Evolutionary conservation across 2,329 filamentous ascomycete genomes (phyloP).

Genomic region (Massarina eburnea): DNA sequence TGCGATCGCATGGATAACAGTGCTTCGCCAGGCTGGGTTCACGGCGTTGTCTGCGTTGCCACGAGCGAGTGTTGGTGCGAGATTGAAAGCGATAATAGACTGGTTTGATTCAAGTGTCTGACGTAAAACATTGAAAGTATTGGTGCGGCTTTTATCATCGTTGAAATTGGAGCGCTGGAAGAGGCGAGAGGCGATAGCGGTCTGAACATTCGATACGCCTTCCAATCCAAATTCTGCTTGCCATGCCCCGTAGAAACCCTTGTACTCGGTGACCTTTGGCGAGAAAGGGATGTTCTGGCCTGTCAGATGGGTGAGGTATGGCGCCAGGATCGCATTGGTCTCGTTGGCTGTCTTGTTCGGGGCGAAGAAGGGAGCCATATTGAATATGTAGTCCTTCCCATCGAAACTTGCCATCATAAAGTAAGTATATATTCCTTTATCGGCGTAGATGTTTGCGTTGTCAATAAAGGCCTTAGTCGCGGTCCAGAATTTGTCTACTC

Average conservation of each 20-base stretch:
- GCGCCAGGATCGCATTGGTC: constrained; percentile 14
- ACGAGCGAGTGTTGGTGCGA: constrained; percentile 20
- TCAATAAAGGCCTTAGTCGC: constrained; percentile 19
- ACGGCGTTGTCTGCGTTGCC: constrained; percentile 27
- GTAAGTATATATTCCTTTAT: constrained; percentile 22
- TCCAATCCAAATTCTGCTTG: constrained; percentile 32
- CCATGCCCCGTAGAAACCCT: constrained; percentile 29
- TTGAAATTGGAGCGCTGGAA: constrained; percentile 30
- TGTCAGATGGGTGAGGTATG: constrained; percentile 16
- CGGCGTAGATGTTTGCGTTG: constrained; percentile 12
- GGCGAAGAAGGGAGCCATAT: constrained; percentile 25
- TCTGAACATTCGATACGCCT: constrained; percentile 13
- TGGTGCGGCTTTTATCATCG: constrained; percentile 24
- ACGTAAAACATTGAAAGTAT: constrained; percentile 26
- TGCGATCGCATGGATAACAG: constrained; percentile 25
- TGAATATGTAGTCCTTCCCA: constrained; percentile 17
- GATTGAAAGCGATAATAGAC: constrained; percentile 20
- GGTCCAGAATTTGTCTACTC: constrained; percentile 34
- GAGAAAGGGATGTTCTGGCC: constrained; percentile 27
- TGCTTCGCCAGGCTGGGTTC: constrained; percentile 27
- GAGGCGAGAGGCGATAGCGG: constrained; percentile 20
- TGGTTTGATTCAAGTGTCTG: constrained; percentile 25
- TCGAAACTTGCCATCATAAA: constrained; percentile 14
- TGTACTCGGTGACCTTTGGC: constrained; percentile 32
- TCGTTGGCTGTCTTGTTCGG: constrained; percentile 20